These are phyloP conservation scores for Plantago coronopus DNA, from an alignment of 305 asterid genomes.

Conservation along the genomic window DNA sequence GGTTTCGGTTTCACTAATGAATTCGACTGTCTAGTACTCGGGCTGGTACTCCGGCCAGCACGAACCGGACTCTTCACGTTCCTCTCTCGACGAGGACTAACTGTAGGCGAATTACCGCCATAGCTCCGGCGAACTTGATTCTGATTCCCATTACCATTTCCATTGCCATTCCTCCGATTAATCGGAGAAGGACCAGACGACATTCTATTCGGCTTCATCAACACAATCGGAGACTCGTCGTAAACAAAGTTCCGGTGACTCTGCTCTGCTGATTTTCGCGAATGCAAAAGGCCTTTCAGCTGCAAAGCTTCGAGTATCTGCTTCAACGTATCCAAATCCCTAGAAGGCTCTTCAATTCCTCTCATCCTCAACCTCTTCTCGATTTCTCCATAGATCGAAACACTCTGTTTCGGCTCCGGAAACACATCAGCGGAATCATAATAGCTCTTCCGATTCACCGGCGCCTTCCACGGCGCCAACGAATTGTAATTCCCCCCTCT, in stretches of 20 bases:
- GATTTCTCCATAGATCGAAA: slow-evolving; percentile 49
- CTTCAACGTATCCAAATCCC: slow-evolving; percentile 76
- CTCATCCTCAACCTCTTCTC: slow-evolving; percentile 61
- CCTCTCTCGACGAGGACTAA: slow-evolving; percentile 57
- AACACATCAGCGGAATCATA: slow-evolving; percentile 71
- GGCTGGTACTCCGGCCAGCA: slow-evolving; percentile 36
- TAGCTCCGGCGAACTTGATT: slow-evolving; percentile 40
- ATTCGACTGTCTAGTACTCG: slow-evolving; percentile 49
- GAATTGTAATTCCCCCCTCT: slow-evolving; percentile 22
- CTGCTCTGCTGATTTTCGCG: slow-evolving; percentile 42
- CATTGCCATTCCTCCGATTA: slow-evolving; percentile 34
- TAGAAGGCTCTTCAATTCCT: slow-evolving; percentile 72
- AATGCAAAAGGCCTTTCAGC: slow-evolving; percentile 82
- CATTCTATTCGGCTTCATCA: slow-evolving; percentile 45
- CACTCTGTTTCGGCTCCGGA: slow-evolving; percentile 66
- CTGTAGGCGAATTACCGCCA: slow-evolving; percentile 44
- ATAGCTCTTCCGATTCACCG: slow-evolving; percentile 51
- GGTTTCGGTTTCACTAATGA: slow-evolving; percentile 53
- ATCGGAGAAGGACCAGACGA: slow-evolving; percentile 29
- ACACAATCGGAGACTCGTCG: slow-evolving; percentile 59
- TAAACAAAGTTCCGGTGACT: slow-evolving; percentile 53
- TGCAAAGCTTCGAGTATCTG: slow-evolving; percentile 94
- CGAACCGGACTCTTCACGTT: slow-evolving; percentile 43
- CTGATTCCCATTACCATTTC: slow-evolving; percentile 11
- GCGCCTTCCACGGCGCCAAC: slow-evolving; percentile 46